Percentiles rank a stretch among this genome's conserved stretches.
Evolutionary conservation across 306 rosid genomes (phyloP).

Genomic region (Ormosia semicastrata): DNA sequence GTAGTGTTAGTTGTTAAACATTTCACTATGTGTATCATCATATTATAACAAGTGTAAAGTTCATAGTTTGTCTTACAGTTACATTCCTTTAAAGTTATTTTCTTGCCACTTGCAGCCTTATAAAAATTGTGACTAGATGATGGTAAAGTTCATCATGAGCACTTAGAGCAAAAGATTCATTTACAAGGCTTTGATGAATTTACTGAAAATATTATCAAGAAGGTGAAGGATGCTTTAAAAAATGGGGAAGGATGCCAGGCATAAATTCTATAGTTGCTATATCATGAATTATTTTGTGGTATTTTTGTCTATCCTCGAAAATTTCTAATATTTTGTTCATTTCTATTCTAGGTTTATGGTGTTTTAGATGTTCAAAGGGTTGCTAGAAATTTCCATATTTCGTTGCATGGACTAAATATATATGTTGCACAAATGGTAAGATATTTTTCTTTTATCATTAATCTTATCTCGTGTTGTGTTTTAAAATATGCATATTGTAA

Average conservation of each 20-base stretch:
- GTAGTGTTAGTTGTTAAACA: no score
- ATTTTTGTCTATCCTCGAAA: neutral
- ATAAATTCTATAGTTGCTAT: constrained; percentile 24
- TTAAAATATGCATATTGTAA: constrained; percentile 8
- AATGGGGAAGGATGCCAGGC: constrained; percentile 90
- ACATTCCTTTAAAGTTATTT: no score
- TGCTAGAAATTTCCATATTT: constrained; percentile 92
- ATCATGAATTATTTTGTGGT: constrained; percentile 5
- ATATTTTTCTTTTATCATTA: neutral
- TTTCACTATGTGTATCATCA: no score
- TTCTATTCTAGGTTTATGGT: constrained; percentile 78
- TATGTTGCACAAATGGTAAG: constrained; percentile 92
- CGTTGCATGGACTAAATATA: constrained; percentile 89
- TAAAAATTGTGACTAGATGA: no score
- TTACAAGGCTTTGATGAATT: constrained; percentile 61
- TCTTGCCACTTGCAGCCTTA: no score
- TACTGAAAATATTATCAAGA: constrained; percentile 71
- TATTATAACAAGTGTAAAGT: no score
- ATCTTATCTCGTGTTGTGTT: neutral
- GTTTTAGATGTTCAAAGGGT: constrained; percentile 94
- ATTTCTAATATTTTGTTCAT: neutral
- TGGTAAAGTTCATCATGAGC: constrained; percentile 59
- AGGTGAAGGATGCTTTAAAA: constrained; percentile 70
- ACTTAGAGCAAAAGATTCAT: constrained; percentile 53
- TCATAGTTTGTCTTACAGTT: no score